Evolutionary conservation across 768 basidiomycete species (phyloP).

Genomic region (Serendipita sp.): DNA sequence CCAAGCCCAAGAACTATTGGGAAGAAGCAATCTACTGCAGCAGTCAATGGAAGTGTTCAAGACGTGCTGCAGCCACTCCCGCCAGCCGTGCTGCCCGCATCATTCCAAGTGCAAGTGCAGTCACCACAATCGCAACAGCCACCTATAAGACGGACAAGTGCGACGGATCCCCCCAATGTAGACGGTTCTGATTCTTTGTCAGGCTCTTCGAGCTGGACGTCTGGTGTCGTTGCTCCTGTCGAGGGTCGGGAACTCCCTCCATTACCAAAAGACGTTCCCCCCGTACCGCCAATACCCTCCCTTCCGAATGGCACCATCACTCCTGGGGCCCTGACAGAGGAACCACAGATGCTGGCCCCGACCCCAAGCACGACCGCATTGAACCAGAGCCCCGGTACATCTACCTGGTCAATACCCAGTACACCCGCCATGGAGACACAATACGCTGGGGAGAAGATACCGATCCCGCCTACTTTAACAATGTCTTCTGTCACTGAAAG

Average conservation of each 20-base stretch:
- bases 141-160: background rate
- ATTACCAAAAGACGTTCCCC: background rate
- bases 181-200: conserved; percentile 2
- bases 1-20: background rate
- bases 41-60: too few relatives aligned
- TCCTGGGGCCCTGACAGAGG: background rate
- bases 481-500: too few relatives aligned
- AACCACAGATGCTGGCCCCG: background rate
- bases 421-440: background rate
- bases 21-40: too few relatives aligned
- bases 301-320: background rate
- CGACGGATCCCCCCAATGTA: background rate
- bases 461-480: background rate
- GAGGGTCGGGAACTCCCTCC: background rate
- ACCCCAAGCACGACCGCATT: background rate
- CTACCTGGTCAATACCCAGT: background rate
- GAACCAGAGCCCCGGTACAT: background rate
- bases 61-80: background rate
- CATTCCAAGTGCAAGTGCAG: background rate
- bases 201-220: conserved; percentile 3
- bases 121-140: background rate
- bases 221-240: background rate
- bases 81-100: background rate
- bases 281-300: background rate
- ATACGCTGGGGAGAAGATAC: background rate